These are phyloP conservation scores for Cladophialophora psammophila DNA, from an alignment of 2,329 filamentous ascomycete species.

Conservation along the genomic window DNA sequence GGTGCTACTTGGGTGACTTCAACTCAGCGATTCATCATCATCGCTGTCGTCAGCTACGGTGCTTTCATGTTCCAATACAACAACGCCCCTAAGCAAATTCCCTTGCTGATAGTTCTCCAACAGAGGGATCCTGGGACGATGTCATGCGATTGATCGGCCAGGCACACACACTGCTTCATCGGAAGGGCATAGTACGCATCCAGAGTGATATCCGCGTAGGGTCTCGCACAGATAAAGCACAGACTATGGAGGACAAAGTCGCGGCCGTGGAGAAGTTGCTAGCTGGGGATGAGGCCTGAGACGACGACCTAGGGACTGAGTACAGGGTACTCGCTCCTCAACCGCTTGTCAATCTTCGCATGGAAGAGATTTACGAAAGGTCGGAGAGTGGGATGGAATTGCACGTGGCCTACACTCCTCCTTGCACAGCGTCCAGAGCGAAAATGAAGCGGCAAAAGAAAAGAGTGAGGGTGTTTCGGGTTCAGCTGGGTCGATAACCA, in stretches of 20 bases:
- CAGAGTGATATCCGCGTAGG: constrained; percentile 90
- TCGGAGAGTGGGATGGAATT: not conserved
- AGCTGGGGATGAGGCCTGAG: constrained; percentile 39
- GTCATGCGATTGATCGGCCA: constrained; percentile 88
- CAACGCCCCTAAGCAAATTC: no score
- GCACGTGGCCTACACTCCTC: not conserved
- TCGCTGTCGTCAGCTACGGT: no score
- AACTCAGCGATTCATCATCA: no score
- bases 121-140: constrained; percentile 90
- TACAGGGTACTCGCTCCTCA: not conserved
- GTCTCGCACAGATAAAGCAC: constrained; percentile 83
- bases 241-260: constrained; percentile 83
- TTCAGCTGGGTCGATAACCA: constrained; percentile 5
- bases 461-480: not conserved
- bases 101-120: constrained; percentile 17
- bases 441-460: constrained; percentile 2
- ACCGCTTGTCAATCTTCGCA: not conserved
- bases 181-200: constrained; percentile 78
- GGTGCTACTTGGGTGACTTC: not conserved
- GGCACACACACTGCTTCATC: constrained; percentile 79
- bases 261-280: constrained; percentile 64
- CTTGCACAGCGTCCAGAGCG: not conserved
- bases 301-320: not conserved
- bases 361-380: not conserved
- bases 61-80: no score